Base-by-base conservation (phyloP, 2,329 filamentous ascomycete genomes). In the Biscogniauxia mediterranea region DNA sequence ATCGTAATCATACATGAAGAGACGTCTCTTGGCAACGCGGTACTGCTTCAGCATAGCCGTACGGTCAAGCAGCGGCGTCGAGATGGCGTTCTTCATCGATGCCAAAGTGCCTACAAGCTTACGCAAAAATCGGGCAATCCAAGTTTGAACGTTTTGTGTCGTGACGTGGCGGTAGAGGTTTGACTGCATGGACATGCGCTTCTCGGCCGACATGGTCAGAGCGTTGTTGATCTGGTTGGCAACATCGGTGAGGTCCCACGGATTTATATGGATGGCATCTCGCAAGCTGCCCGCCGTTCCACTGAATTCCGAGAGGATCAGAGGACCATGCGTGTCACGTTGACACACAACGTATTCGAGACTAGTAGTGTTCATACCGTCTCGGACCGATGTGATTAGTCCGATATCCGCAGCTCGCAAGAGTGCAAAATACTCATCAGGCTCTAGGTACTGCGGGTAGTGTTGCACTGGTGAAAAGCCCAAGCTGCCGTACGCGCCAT, bases 1-100 rank as follows among this genome's bases (percentile, higher is more conserved):
- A 74, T 99, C 95, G 71, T 99, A 99, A 78, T 99, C 95, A 73
- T 98, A 97, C 91, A 99, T 94, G 80, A 98, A 97, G 2, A 99
- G 82, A 11, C 95, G 88, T 77, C 91, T 92, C 64, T 85, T 85
- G 3, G 92, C 88, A 49, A 84, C 80, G 62, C 87, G 86, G 76
- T 97, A 98, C 62, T 89, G 88, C 58, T 83, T 79, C 46, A 96
- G 80, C 66, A 97, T 77, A 64, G 86, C 82, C 3, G 87, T 82
- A 42, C 88, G 88, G 73, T 98, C 93, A 20, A 98, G 85, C 1
- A 89, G 83, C 0, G 94, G 94, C 0, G 94, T 98, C 3, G 89
- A 86, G 61, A 89, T 85, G 11, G 87, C 85, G 62, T 90, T 88
- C 66, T 90, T 89, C 69, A 89, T 90, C 17, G 90, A 91, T 21